These are phyloP conservation scores for Paecilomyces formosus DNA, from an alignment of 2,329 filamentous ascomycete species.

Conservation along the genomic window DNA sequence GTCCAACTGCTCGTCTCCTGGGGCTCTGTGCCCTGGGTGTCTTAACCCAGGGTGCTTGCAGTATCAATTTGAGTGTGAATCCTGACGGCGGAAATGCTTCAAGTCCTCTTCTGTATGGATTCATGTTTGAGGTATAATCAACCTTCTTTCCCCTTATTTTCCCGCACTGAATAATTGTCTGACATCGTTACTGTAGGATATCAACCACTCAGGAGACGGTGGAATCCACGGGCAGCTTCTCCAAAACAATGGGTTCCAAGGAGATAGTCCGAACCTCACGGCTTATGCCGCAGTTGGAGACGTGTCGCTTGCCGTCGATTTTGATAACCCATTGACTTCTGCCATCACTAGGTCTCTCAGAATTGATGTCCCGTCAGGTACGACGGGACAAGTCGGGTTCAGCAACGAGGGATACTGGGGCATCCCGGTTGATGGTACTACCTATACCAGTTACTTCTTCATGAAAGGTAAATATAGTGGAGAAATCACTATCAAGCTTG, in stretches of 20 bases:
- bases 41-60: neutral
- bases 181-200: conserved; percentile 38
- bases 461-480: conserved; percentile 23
- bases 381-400: conserved; percentile 28
- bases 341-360: conserved; percentile 47
- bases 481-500: conserved; percentile 16
- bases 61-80: conserved; percentile 4
- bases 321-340: conserved; percentile 44
- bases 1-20: neutral
- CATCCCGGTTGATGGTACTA: conserved; percentile 17
- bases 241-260: conserved; percentile 64
- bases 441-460: conserved; percentile 23
- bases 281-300: conserved; percentile 40
- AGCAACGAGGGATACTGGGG: conserved; percentile 38
- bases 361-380: conserved; percentile 16
- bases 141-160: too few species aligned
- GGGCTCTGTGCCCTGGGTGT: neutral
- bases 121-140: conserved; percentile 37
- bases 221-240: conserved; percentile 67
- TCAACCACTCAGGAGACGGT: conserved; percentile 63
- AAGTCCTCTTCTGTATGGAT: conserved; percentile 32
- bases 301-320: conserved; percentile 41
- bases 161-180: neutral
- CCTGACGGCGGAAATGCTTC: conserved; percentile 30
- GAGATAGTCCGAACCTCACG: conserved; percentile 36